A percentile compares a stretch with the other conserved stretches of the same genome.
These are phyloP conservation scores for Phlyctochytrium bullatum DNA, from an alignment of 192 early-diverging fungal genomes.

Conservation along the genomic window DNA sequence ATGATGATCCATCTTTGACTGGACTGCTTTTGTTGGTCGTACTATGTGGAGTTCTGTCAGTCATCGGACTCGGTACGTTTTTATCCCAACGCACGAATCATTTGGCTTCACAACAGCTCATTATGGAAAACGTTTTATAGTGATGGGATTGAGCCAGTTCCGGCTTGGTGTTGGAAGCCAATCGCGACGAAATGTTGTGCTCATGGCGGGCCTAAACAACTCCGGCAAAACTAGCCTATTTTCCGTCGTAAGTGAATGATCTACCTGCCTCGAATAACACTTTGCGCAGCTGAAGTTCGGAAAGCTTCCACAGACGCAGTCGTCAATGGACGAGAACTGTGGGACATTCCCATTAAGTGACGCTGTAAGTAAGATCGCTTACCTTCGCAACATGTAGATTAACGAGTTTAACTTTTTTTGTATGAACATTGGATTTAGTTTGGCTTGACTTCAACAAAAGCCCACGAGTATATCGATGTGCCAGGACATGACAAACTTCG, in stretches of 20 bases:
- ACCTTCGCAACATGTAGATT: too few species aligned
- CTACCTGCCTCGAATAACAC: not conserved
- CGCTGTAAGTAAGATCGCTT: too few species aligned
- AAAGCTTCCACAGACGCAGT: slow-evolving; percentile 48
- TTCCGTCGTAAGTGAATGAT: slow-evolving; percentile 7
- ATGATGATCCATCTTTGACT: not conserved
- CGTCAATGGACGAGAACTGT: slow-evolving; percentile 75
- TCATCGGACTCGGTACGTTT: not conserved
- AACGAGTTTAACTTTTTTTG: too few species aligned
- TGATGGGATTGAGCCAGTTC: too few species aligned
- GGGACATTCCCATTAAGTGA: slow-evolving; percentile 41
- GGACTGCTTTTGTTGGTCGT: not conserved
- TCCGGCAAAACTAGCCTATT: slow-evolving; percentile 45
- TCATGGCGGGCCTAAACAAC: slow-evolving; percentile 38
- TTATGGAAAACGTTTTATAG: too few species aligned
- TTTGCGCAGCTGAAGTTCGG: slow-evolving; percentile 48
- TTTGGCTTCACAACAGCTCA: too few species aligned
- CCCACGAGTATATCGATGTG: slow-evolving; percentile 82
- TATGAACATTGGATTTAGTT: too few species aligned
- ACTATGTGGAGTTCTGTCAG: not conserved
- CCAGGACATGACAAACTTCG: slow-evolving; percentile 86
- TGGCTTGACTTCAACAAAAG: too few species aligned
- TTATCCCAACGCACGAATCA: too few species aligned
- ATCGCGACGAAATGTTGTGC: too few species aligned
- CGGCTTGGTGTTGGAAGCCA: too few species aligned